These are phyloP conservation scores for Prunus campanulata DNA, from an alignment of 306 rosid species.

Conservation along the genomic window DNA sequence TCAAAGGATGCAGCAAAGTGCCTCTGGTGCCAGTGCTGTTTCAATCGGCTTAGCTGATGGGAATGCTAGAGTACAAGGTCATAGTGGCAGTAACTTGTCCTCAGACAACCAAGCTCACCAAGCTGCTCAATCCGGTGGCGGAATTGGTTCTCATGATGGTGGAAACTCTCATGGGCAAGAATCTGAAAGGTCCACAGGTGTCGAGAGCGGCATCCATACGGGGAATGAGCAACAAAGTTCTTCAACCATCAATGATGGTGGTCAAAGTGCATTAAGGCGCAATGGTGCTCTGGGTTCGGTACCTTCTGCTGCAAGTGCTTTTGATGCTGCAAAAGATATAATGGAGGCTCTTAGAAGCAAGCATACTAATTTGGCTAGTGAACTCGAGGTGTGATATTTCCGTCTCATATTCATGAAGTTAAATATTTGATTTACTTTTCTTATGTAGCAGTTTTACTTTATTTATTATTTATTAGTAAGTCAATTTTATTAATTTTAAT, in stretches of 20 bases:
- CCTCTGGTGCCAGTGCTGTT: constrained; percentile 53
- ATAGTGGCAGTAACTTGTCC: constrained; percentile 53
- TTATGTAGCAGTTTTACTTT: neutral
- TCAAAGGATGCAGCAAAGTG: constrained; percentile 87
- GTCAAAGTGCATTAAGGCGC: constrained; percentile 85
- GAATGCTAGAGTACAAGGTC: constrained; percentile 75
- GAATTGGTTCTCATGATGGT: constrained; percentile 85
- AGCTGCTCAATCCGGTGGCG: constrained; percentile 69
- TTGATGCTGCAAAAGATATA: constrained; percentile 99
- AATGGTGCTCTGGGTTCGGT: constrained; percentile 83
- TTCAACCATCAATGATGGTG: constrained; percentile 68
- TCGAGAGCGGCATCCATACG: constrained; percentile 64
- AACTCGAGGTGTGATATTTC: constrained; percentile 73
- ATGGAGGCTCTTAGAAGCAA: constrained; percentile 99
- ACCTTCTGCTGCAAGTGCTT: constrained; percentile 96
- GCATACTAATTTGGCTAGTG: constrained; percentile 94
- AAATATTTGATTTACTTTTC: neutral
- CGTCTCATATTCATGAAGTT: constrained; percentile 19
- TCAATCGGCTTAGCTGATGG: constrained; percentile 80
- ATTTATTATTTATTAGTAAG: neutral
- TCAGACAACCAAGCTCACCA: constrained; percentile 81
- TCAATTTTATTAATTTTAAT: neutral
- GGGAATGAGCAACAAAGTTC: constrained; percentile 91
- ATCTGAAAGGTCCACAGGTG: constrained; percentile 85
- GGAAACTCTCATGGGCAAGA: constrained; percentile 90